A percentile compares a stretch with the other conserved stretches of the same genome.
Conservation (phyloP, 164 flowering plant genomes). For the Umbilicus rupestris region DNA sequence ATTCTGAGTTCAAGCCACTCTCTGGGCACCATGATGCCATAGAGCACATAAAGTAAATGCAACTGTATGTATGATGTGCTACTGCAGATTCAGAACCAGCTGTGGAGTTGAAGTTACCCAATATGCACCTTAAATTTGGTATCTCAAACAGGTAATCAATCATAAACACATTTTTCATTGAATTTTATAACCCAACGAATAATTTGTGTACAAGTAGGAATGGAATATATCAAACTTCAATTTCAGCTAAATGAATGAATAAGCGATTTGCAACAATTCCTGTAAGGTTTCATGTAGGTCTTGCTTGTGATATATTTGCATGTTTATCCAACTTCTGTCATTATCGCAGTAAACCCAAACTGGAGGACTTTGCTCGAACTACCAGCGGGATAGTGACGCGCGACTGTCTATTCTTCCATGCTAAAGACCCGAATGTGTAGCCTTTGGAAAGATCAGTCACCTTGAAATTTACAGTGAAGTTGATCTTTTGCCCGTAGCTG, state of each 20-base stretch:
- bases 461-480: constrained; percentile 49
- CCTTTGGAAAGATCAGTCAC: constrained; percentile 36
- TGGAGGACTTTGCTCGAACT: constrained; percentile 30
- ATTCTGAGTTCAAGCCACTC: constrained; percentile 38
- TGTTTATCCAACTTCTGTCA: background rate
- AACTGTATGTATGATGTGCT: no score
- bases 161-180: no score
- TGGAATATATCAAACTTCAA: background rate
- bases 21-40: background rate
- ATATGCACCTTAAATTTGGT: no score
- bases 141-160: no score
- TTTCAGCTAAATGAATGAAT: background rate
- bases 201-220: background rate
- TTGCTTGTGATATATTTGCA: background rate
- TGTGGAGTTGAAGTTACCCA: no score
- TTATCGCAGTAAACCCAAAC: constrained; percentile 20
- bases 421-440: constrained; percentile 49
- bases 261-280: background rate
- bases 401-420: constrained; percentile 40
- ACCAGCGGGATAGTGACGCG: constrained; percentile 50
- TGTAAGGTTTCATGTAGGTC: background rate
- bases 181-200: no score
- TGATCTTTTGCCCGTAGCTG: constrained; percentile 42
- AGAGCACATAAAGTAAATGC: no score
- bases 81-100: no score